These are phyloP conservation scores for Dactylellina leptospora DNA, from an alignment of 2,329 filamentous ascomycete species.

Conservation along the genomic window DNA sequence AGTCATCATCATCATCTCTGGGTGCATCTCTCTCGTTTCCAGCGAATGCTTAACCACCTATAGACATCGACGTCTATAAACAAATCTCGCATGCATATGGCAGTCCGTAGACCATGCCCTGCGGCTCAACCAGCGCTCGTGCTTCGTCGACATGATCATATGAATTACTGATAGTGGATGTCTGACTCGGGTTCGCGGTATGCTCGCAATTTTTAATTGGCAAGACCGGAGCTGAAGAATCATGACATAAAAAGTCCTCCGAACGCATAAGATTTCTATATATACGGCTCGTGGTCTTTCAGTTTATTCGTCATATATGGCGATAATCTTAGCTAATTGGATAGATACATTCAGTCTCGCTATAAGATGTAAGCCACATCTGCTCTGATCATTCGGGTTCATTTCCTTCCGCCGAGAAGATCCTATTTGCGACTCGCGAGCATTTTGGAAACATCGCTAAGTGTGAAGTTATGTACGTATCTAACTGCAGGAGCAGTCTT, in stretches of 20 bases:
- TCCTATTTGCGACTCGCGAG: too few species aligned
- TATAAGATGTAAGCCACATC: too few species aligned
- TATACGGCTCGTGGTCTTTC: background rate
- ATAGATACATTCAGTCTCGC: too few species aligned
- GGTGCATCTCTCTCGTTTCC: too few species aligned
- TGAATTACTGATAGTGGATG: background rate
- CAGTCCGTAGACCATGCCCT: too few species aligned
- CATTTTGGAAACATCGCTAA: background rate
- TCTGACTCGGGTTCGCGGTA: background rate
- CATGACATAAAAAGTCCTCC: background rate
- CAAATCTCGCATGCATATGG: background rate
- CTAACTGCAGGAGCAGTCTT: background rate
- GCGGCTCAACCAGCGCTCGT: slow-evolving; percentile 2
- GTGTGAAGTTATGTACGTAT: background rate
- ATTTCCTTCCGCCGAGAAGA: too few species aligned
- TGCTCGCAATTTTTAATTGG: background rate
- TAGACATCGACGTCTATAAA: too few species aligned
- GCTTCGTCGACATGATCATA: background rate
- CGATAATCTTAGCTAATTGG: too few species aligned
- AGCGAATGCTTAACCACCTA: too few species aligned
- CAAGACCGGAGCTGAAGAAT: background rate
- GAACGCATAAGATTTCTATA: background rate
- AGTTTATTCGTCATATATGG: background rate
- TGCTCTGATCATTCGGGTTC: too few species aligned
- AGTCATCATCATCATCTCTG: too few species aligned